phyloP scores from a whole-genome alignment of 2,329 filamentous ascomycete genomes.

The Scedosporium boydii region DNA sequence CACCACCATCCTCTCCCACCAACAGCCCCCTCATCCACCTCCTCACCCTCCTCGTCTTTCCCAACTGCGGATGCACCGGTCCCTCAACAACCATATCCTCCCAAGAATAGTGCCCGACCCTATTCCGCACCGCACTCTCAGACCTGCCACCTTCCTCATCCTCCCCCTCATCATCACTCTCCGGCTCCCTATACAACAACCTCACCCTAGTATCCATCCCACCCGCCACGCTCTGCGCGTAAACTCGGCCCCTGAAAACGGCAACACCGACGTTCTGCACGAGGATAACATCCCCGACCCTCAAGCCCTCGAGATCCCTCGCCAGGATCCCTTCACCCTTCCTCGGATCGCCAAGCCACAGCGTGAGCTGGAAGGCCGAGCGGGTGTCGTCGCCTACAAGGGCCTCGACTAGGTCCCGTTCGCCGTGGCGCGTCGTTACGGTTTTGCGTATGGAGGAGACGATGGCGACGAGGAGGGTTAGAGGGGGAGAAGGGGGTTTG shows the following conservation, averaged over 20 bases:
- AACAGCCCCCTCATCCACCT: constrained; percentile 72
- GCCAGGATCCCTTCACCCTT: constrained; percentile 13
- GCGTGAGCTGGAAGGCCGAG: constrained; percentile 70
- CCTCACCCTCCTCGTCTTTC: constrained; percentile 57
- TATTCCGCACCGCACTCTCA: not conserved
- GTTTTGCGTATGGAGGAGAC: constrained; percentile 60
- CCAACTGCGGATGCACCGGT: constrained; percentile 37
- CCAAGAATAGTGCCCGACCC: constrained; percentile 40
- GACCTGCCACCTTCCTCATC: constrained; percentile 31
- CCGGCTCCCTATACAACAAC: constrained; percentile 49
- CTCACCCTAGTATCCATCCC: constrained; percentile 57
- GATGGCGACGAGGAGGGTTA: constrained; percentile 73
- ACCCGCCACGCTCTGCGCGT: constrained; percentile 71
- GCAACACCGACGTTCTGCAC: constrained; percentile 71
- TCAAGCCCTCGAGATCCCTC: constrained; percentile 35
- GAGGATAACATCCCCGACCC: constrained; percentile 67
- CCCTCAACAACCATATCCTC: constrained; percentile 31
- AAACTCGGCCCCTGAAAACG: constrained; percentile 66
- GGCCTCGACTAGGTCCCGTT: constrained; percentile 62
- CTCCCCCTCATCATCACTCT: constrained; percentile 38
- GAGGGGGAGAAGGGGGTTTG: constrained; percentile 63
- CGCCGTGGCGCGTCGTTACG: constrained; percentile 58
- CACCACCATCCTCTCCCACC: constrained; percentile 28
- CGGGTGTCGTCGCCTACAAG: constrained; percentile 79
- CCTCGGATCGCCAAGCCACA: constrained; percentile 56